Base-by-base conservation (phyloP, 768 basidiomycete species). In the Mycena albidolilacea region DNA sequence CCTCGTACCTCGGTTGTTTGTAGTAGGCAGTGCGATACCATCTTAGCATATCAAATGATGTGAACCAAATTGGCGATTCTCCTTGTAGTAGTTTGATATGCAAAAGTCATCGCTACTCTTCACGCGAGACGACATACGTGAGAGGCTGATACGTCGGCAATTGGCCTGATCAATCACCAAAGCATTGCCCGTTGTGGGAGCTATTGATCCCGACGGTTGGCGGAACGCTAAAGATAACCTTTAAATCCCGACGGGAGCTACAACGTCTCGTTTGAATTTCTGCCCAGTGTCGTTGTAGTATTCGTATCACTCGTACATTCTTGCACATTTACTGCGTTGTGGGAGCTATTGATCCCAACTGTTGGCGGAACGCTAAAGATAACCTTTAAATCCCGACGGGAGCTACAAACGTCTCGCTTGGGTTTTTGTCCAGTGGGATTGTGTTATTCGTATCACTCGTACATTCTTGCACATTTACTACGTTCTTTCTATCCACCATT, bases 401-500 rank as follows among this genome's bases (percentile, higher is more conserved):
- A 35, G n/a, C 14, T 15, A 23, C 37, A n/a, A 64, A 46, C 60
- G 43, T 67, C 30, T 30, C 65, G 64, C 71, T 66, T 67, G 64
- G 63, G 67, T 67, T 72, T 67, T 60, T 14, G 60, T 60, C 71
- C 71, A 72, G 48, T 61, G 35, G 41, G 19, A 21, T 66, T 65
- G 64, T 39, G 48, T 12, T 70, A 46, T 71, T 64, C 62, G 41
- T 41, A 50, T 46, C 38, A 63, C 46, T 46, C 12, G 30, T n/a
- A 38, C 50, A 9, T 7, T 17, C 5, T 10, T 54, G 21, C 37
- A 3, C 61, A 66, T 46, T 61, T 43, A 7, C 48, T 44, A 50
- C 70, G 67, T 72, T 63, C 59, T 78, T 66, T 75, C 75, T 80
- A 76, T 65, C 70, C 74, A 76, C 73, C 78, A 79, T 81, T 69